These are phyloP conservation scores for Pseudoturritis turrita DNA, from an alignment of 345 rosid genomes.

Conservation along the genomic window DNA sequence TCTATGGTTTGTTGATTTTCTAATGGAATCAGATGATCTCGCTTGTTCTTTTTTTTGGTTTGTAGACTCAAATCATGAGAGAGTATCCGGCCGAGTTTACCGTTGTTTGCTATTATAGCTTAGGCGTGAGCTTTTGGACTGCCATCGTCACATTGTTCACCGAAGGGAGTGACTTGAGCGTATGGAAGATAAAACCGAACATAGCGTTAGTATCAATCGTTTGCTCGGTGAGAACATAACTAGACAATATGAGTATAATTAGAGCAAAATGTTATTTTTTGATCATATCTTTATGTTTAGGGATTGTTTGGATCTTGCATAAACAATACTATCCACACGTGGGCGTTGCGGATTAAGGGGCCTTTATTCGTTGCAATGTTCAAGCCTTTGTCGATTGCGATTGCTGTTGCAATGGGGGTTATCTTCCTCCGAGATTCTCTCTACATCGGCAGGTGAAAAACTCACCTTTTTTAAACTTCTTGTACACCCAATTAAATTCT, in stretches of 20 bases:
- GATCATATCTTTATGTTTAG: slow-evolving; percentile 26
- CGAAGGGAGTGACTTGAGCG: slow-evolving; percentile 43
- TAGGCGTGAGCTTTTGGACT: slow-evolving; percentile 58
- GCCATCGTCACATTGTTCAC: slow-evolving; percentile 47
- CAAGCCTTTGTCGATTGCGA: slow-evolving; percentile 69
- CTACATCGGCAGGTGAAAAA: slow-evolving; percentile 59
- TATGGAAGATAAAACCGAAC: slow-evolving; percentile 57
- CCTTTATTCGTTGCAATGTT: slow-evolving; percentile 74
- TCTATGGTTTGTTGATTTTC: not conserved
- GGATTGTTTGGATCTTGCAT: slow-evolving; percentile 65
- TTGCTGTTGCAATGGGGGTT: slow-evolving; percentile 65
- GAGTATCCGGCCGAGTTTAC: slow-evolving; percentile 84
- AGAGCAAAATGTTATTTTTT: not conserved
- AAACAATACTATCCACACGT: slow-evolving; percentile 49
- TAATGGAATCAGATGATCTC: not conserved
- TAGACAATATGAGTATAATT: not conserved
- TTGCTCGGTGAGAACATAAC: slow-evolving; percentile 62
- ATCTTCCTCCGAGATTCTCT: slow-evolving; percentile 69
- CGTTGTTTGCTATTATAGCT: slow-evolving; percentile 74
- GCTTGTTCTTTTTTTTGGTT: not conserved
- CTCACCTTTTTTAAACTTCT: not conserved
- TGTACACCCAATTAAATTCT: not conserved
- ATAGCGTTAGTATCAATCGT: slow-evolving; percentile 62
- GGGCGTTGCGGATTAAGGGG: slow-evolving; percentile 65
- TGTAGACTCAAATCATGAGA: slow-evolving; percentile 75